These are phyloP conservation scores for Coemansia reversa DNA, from an alignment of 192 early-diverging fungal genomes.

Conservation along the genomic window DNA sequence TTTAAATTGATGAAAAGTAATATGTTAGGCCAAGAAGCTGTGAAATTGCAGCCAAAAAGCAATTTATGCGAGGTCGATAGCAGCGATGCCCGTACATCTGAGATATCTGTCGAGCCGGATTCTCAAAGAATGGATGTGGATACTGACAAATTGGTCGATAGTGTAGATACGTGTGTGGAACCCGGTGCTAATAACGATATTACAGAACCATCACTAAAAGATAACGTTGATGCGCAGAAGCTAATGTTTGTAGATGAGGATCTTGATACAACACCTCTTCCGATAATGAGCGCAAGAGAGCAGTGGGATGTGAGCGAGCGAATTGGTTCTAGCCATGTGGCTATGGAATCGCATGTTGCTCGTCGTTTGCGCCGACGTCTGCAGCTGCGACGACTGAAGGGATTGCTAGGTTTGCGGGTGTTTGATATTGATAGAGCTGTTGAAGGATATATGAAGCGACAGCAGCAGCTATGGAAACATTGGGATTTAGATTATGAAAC, in stretches of 20 bases:
- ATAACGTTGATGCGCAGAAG: not conserved
- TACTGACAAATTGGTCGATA: not conserved
- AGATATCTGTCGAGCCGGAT: not conserved
- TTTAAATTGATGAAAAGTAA: not conserved
- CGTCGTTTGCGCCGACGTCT: slow-evolving; percentile 44
- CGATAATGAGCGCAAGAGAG: slow-evolving; percentile 29
- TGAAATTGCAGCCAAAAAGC: not conserved
- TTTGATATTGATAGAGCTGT: slow-evolving; percentile 70
- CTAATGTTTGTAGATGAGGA: slow-evolving; percentile 10
- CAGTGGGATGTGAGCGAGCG: slow-evolving; percentile 41
- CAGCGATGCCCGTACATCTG: not conserved
- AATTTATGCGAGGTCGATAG: not conserved
- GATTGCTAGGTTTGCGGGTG: slow-evolving; percentile 59
- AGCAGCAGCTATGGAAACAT: slow-evolving; percentile 27
- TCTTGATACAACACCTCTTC: not conserved
- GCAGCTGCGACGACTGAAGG: slow-evolving; percentile 60
- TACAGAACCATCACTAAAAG: slow-evolving; percentile 9
- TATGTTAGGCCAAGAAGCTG: not conserved
- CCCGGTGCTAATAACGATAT: not conserved
- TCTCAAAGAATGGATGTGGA: not conserved
- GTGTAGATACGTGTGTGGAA: not conserved
- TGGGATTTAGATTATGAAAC: not conserved
- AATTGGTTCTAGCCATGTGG: slow-evolving; percentile 12
- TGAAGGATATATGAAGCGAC: slow-evolving; percentile 11
- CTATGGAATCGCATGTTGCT: slow-evolving; percentile 7